phyloP scores from a whole-genome alignment of 495 filamentous ascomycete genomes.

The Choiromyces venosus region DNA sequence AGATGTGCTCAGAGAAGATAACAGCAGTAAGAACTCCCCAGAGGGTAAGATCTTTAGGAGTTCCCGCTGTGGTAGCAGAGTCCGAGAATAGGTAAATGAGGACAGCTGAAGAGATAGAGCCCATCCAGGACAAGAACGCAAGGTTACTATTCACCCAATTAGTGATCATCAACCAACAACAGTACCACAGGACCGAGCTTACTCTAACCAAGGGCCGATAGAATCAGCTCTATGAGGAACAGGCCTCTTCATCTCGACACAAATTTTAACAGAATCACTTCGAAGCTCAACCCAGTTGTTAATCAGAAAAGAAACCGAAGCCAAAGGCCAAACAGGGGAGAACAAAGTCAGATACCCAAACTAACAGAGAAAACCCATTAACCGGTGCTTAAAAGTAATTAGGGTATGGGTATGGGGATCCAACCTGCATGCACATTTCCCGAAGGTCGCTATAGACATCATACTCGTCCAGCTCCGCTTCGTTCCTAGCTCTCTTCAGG shows the following conservation, averaged over 20 bases:
- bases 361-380: conserved; percentile 14
- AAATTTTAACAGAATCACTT: conserved; percentile 91
- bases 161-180: not conserved
- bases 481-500: conserved; percentile 70
- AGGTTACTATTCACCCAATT: conserved; percentile 47
- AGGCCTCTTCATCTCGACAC: conserved; percentile 78
- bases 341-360: conserved; percentile 88
- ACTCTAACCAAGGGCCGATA: conserved; percentile 88
- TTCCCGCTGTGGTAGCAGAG: conserved; percentile 49
- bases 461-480: conserved; percentile 80
- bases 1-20: conserved; percentile 81
- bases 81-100: conserved; percentile 82
- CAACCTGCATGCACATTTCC: conserved; percentile 91
- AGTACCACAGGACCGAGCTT: not conserved
- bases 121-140: conserved; percentile 84
- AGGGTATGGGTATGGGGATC: conserved; percentile 14
- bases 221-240: conserved; percentile 82
- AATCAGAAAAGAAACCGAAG: conserved; percentile 78
- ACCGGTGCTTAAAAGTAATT: conserved; percentile 4
- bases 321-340: conserved; percentile 86
- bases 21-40: conserved; percentile 81
- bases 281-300: conserved; percentile 97
- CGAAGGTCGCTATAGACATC: conserved; percentile 82
- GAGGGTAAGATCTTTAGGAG: conserved; percentile 62
- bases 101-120: conserved; percentile 75